Conservation (phyloP, 192 early-diverging fungal genomes). For the Coemansia guatemalensis region DNA sequence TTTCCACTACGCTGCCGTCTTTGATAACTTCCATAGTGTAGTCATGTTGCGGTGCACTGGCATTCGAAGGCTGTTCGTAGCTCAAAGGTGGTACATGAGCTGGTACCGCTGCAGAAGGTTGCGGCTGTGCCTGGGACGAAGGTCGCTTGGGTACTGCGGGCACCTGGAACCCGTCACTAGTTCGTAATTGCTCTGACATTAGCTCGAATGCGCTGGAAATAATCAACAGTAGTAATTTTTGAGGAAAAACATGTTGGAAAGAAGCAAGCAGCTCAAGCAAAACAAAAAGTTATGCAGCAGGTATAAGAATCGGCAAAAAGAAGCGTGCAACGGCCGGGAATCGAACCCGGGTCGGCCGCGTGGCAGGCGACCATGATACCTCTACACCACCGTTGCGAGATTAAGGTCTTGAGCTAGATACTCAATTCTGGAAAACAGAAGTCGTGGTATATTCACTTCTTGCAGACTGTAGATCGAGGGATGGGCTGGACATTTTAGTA, state of each 20-base stretch:
- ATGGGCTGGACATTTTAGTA: too few relatives aligned
- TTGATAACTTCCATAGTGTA: slow-evolving; percentile 78
- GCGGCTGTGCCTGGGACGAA: neutral
- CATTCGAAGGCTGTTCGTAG: slow-evolving; percentile 25
- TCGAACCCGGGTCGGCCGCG: slow-evolving; percentile 80
- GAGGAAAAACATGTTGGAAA: neutral
- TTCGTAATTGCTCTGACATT: slow-evolving; percentile 4
- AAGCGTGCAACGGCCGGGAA: slow-evolving; percentile 63
- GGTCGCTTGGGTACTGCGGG: slow-evolving; percentile 21
- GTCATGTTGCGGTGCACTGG: slow-evolving; percentile 34
- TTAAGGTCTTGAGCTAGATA: neutral
- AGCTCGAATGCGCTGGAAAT: neutral
- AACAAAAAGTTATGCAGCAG: neutral
- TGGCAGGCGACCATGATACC: slow-evolving; percentile 74
- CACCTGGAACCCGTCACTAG: slow-evolving; percentile 29
- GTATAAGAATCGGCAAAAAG: neutral
- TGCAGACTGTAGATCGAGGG: too few relatives aligned
- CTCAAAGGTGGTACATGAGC: slow-evolving; percentile 12
- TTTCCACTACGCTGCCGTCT: slow-evolving; percentile 66
- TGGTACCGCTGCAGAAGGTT: neutral
- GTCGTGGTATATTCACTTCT: too few relatives aligned
- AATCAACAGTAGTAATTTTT: too few relatives aligned
- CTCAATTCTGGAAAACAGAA: slow-evolving; percentile 2
- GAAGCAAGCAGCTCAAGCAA: neutral
- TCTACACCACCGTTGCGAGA: slow-evolving; percentile 54